These are phyloP conservation scores for Trametes cubensis DNA, from an alignment of 768 basidiomycete genomes.

Conservation along the genomic window DNA sequence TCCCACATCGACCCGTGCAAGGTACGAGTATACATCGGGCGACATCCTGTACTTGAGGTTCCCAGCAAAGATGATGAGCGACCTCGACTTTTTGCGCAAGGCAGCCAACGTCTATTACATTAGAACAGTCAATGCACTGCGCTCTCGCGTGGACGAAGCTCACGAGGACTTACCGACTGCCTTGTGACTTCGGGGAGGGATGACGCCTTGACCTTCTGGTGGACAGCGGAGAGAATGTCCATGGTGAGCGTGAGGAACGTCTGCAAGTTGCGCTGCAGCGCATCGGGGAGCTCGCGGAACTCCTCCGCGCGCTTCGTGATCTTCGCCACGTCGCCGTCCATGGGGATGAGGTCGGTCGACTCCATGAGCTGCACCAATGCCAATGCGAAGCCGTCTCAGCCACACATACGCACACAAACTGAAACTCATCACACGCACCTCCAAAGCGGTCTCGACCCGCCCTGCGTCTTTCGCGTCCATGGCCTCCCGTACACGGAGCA, in stretches of 20 bases:
- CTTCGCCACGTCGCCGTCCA: constrained; percentile 81
- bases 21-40: constrained; percentile 86
- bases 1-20: constrained; percentile 84
- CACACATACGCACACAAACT: not conserved
- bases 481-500: constrained; percentile 82
- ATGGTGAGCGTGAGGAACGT: constrained; percentile 87
- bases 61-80: constrained; percentile 86
- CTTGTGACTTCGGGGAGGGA: constrained; percentile 72
- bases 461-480: constrained; percentile 74
- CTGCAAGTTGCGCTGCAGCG: constrained; percentile 87
- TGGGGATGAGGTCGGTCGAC: constrained; percentile 82
- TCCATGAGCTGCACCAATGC: constrained; percentile 71
- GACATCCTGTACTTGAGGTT: constrained; percentile 89
- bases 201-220: constrained; percentile 74
- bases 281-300: constrained; percentile 84
- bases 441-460: constrained; percentile 74
- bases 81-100: constrained; percentile 78
- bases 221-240: constrained; percentile 85
- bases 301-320: constrained; percentile 87
- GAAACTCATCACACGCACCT: constrained; percentile 53
- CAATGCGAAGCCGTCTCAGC: constrained; percentile 3
- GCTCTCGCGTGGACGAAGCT: constrained; percentile 10
- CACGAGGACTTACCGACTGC: constrained; percentile 62
- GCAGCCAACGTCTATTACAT: constrained; percentile 58
- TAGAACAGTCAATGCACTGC: constrained; percentile 24